phyloP scores from a whole-genome alignment of 2,329 filamentous ascomycete species.

The Colletotrichum agaves region DNA sequence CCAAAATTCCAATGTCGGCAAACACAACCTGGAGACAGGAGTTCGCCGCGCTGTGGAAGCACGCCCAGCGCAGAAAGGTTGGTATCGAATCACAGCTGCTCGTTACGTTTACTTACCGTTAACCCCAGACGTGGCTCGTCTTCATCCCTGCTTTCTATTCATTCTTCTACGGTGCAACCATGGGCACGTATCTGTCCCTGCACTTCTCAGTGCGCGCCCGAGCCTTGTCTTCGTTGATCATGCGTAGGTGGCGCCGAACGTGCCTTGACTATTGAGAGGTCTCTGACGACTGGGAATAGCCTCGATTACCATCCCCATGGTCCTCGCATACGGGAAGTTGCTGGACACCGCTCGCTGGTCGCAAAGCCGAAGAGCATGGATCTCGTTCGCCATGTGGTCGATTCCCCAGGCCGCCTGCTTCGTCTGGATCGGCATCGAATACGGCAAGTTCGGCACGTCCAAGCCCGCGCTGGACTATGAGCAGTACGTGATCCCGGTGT shows the following conservation, averaged over 20 bases:
- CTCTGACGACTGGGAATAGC: neutral
- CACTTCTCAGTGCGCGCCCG: constrained; percentile 43
- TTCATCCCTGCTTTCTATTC: constrained; percentile 45
- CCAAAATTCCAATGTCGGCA: constrained; percentile 39
- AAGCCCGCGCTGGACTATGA: constrained; percentile 8
- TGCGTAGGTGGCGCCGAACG: neutral
- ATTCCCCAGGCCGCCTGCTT: constrained; percentile 21
- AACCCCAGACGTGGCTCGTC: constrained; percentile 41
- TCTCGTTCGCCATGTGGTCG: constrained; percentile 15
- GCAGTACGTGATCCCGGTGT: neutral
- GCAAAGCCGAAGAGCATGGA: constrained; percentile 18
- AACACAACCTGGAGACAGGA: constrained; percentile 41
- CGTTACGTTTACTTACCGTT: neutral
- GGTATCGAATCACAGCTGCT: neutral
- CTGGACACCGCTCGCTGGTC: constrained; percentile 21
- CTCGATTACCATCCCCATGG: constrained; percentile 17
- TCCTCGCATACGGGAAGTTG: constrained; percentile 13
- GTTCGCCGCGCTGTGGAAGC: constrained; percentile 40
- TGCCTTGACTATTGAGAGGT: neutral
- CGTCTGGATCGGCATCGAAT: constrained; percentile 32
- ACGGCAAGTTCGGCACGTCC: constrained; percentile 18
- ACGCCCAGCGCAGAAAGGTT: constrained; percentile 39
- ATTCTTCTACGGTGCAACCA: constrained; percentile 51
- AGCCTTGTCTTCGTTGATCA: constrained; percentile 41
- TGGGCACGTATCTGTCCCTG: constrained; percentile 40